Evolutionary conservation across 1,139 yeast genomes (phyloP).

Genomic region (Hyphopichia khmerensis): DNA sequence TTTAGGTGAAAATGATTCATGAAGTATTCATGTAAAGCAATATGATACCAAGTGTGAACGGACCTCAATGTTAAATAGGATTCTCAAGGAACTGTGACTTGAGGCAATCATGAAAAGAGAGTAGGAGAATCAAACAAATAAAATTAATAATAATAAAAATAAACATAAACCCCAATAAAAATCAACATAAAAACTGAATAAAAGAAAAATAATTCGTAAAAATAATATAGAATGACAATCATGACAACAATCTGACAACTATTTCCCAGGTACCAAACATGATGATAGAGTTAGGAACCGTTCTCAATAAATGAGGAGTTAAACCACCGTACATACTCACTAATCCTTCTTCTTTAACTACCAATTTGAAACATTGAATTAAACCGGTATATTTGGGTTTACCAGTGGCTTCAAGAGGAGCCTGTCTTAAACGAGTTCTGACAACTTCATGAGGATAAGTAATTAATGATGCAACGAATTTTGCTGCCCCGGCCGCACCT

Average conservation of each 20-base stretch:
- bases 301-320: conserved; percentile 93
- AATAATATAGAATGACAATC: conserved; percentile 4
- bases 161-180: neutral
- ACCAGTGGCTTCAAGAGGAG: conserved; percentile 75
- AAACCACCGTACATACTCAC: conserved; percentile 95
- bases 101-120: neutral
- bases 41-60: too few species aligned
- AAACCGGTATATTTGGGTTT: conserved; percentile 86
- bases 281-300: conserved; percentile 96
- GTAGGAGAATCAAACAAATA: neutral
- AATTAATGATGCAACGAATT: conserved; percentile 84
- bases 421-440: conserved; percentile 92
- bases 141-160: neutral
- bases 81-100: neutral
- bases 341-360: conserved; percentile 88
- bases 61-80: too few species aligned
- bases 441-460: conserved; percentile 98
- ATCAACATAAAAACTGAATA: neutral
- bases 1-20: too few species aligned
- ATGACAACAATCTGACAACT: conserved; percentile 68
- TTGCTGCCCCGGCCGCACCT: conserved; percentile 97
- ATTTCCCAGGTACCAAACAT: conserved; percentile 99
- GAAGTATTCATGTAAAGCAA: too few species aligned
- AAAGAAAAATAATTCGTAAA: neutral
- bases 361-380: conserved; percentile 78